Evolutionary conservation across 352 stramenopile genomes (phyloP).

Genomic region (Pythium guiyangense): DNA sequence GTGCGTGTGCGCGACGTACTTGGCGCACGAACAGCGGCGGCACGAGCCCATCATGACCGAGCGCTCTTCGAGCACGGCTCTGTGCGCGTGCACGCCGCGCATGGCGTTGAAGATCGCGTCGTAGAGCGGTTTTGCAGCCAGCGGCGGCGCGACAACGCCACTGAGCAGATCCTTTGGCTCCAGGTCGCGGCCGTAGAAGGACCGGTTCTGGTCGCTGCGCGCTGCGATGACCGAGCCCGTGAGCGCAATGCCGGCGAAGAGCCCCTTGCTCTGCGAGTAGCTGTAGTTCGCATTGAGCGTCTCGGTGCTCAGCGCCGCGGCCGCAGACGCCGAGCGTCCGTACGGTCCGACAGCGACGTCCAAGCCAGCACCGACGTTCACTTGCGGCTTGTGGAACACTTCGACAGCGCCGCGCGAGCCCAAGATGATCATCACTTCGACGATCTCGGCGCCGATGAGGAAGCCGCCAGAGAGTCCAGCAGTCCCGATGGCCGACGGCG

Average conservation of each 20-base stretch:
- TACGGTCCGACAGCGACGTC: slow-evolving; percentile 82
- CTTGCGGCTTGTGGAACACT: slow-evolving; percentile 71
- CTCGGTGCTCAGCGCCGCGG: slow-evolving; percentile 46
- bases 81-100: slow-evolving; percentile 34
- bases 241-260: slow-evolving; percentile 88
- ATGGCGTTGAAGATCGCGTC: slow-evolving; percentile 49
- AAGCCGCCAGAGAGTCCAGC: slow-evolving; percentile 75
- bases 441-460: slow-evolving; percentile 84
- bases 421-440: slow-evolving; percentile 90
- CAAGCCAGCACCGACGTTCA: slow-evolving; percentile 87
- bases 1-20: slow-evolving; percentile 32
- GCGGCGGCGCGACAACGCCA: slow-evolving; percentile 32
- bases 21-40: slow-evolving; percentile 31
- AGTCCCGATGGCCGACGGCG: slow-evolving; percentile 86
- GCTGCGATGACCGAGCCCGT: slow-evolving; percentile 84
- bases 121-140: slow-evolving; percentile 42
- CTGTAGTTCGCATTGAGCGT: slow-evolving; percentile 85
- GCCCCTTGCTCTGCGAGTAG: slow-evolving; percentile 86
- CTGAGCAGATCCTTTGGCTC: slow-evolving; percentile 37
- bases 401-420: slow-evolving; percentile 83
- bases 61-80: slow-evolving; percentile 24
- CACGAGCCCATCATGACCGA: slow-evolving; percentile 40
- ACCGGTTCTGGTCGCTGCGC: slow-evolving; percentile 85
- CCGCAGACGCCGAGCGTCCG: slow-evolving; percentile 57
- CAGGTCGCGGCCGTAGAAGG: slow-evolving; percentile 85